Evolutionary conservation across 2,329 filamentous ascomycete species (phyloP), one percentile per base, ranked within the genome.

Genomic region (Aspergillus sp.): DNA sequence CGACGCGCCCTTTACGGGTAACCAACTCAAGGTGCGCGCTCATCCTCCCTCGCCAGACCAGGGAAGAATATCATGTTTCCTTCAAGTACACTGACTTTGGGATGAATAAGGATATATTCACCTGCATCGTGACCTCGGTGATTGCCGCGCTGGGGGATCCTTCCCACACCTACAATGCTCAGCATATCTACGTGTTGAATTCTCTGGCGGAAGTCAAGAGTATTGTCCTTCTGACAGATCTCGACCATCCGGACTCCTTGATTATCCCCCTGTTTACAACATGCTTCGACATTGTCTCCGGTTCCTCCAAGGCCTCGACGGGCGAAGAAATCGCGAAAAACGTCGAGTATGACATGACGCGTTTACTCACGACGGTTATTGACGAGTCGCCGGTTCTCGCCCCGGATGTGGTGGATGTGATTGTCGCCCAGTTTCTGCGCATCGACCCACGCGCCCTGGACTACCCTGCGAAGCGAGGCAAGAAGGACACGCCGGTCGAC

Each of bases 161-260:
- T 11, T 87, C 87, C 36, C 88, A 96, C 69, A 87, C 92, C 9
- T 97, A 97, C 78, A 93, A 96, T 72, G 86, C 85, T 57, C 92
- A 97, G 72, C 91, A 99, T 75, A 86, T 94, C 73, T 94, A 95
- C 67, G 89, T 97, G 57, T 80, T 99, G 55, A 85, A 86, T 56
- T 97, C 92, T 16, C 82, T 99, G 25, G 87, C 91, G 51, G 91
- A 96, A 61, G 89, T 96, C 62, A 96, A 97, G 79, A 97, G 91
- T 74, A 90, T 99, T 40, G 83, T 97, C 7, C 84, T 99, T 38
- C 82, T 99, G 60, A 88, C 89, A 56, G 94, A 99, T 63, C 83
- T 97, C 36, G 87, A 91, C 21, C 87, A 88, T 52, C 84, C 89
- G 47, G 91, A 96, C 52, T 82, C 85, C 25, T 81, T 97, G 42